Evolutionary conservation across 2,329 filamentous ascomycete genomes (phyloP), one percentile per base, ranked within the genome.

Genomic region (Penicillium psychrosexuale): DNA sequence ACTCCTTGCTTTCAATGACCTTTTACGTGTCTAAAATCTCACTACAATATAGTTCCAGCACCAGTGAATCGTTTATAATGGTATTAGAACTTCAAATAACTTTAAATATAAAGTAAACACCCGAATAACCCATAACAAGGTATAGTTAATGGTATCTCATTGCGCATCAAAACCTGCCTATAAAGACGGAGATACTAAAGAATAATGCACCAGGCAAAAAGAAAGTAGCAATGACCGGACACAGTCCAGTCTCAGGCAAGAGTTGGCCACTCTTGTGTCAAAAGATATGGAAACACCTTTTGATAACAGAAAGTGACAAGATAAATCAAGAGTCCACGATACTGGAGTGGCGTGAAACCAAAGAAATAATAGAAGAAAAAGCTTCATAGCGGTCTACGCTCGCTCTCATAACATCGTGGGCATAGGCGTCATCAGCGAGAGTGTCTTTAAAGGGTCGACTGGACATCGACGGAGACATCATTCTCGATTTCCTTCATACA

Each of bases 401-500:
- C 59, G 67, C 63, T 71, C 44, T 72, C 69, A 62, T 73, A 57
- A 70, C 38, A 63, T 70, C 67, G 53, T 71, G 61, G 56, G 51
- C 43, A 54, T 22, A 44, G 38, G 45, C 44, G 44, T 33, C 43
- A 43, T 39, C 46, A 34, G 22, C 31, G 22, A 9, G 40, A 39
- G 15, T 12, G 7, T 30, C 37, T 47, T 62, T 37, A 61, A 47
- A 61, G 61, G 47, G 48, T 59, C 11, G 64, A 59, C 52, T 61
- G 63, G 42, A 34, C 43, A 24, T 65, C 58, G 17, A 45, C 24
- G 24, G 51, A 31, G 15, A 53, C 55, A 28, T 53, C 50, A 40
- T 48, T 61, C 64, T 80, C 78, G 51, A 80, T 70, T 55, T 77
- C 65, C 53, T 70, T 66, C 44, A 80, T 59, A 59, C 72, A 75